Evolutionary conservation across 2,329 filamentous ascomycete genomes (phyloP).

Genomic region (Epichloe typhina): DNA sequence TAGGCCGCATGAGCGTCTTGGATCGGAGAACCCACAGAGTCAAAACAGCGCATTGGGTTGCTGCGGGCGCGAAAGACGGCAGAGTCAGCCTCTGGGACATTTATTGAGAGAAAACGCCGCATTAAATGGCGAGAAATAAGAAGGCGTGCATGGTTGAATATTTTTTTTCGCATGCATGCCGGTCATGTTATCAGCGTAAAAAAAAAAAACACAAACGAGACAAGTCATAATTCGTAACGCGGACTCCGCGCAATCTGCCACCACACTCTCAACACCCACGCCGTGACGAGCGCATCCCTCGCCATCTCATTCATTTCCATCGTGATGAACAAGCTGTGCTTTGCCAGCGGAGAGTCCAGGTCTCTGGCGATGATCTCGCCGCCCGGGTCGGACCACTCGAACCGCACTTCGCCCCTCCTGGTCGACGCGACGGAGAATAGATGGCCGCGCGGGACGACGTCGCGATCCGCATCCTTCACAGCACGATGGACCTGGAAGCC

Average conservation of each 20-base stretch:
- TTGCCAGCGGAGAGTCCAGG: conserved; percentile 14
- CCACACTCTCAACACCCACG: conserved; percentile 24
- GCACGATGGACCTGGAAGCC: conserved; percentile 19
- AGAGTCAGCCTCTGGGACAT: conserved; percentile 95
- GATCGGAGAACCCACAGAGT: conserved; percentile 51
- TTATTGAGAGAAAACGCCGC: conserved; percentile 38
- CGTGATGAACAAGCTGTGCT: conserved; percentile 18
- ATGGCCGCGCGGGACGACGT: conserved; percentile 10
- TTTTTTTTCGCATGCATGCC: background rate
- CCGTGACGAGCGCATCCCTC: conserved; percentile 22
- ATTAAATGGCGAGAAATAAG: background rate
- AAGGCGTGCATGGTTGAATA: background rate
- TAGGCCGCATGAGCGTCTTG: conserved; percentile 32
- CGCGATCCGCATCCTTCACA: conserved; percentile 12
- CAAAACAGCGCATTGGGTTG: conserved; percentile 72
- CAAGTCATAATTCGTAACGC: background rate
- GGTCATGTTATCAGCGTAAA: too few species aligned
- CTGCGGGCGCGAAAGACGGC: conserved; percentile 83
- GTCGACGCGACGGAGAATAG: conserved; percentile 18
- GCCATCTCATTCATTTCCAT: conserved; percentile 15
- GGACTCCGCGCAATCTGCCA: conserved; percentile 13
- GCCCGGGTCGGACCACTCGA: conserved; percentile 20
- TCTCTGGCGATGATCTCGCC: conserved; percentile 20
- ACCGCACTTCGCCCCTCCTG: conserved; percentile 13
- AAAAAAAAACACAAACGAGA: background rate